phyloP scores from a whole-genome alignment of 257 asterid species.

The Gentiana straminea region DNA sequence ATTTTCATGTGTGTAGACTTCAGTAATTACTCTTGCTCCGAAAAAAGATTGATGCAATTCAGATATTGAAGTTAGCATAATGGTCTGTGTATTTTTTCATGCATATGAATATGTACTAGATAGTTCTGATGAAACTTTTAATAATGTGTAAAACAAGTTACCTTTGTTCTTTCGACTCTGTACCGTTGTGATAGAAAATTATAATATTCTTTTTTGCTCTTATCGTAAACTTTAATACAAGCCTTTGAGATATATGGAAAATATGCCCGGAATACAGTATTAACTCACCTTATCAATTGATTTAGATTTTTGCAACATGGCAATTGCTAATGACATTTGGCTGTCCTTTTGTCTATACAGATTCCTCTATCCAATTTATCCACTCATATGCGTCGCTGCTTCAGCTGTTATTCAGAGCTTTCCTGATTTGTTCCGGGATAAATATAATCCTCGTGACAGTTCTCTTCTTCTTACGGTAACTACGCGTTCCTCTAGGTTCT shows the following conservation, averaged over 20 bases:
- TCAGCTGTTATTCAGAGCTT: constrained; percentile 93
- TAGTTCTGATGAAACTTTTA: too few relatives aligned
- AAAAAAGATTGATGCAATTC: too few relatives aligned
- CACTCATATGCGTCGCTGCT: constrained; percentile 97
- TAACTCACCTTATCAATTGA: constrained; percentile 5
- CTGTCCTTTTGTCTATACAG: constrained; percentile 35
- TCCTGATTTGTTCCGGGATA: constrained; percentile 79
- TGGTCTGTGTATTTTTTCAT: too few relatives aligned
- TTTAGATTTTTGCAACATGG: constrained; percentile 3
- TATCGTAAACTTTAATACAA: background rate
- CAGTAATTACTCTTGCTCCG: too few relatives aligned
- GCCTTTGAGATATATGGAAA: background rate
- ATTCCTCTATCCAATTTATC: constrained; percentile 96
- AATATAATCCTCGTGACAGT: constrained; percentile 41
- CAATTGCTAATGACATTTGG: constrained; percentile 15
- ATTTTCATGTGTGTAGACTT: too few relatives aligned
- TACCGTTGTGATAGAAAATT: background rate
- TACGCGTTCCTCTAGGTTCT: constrained; percentile 4
- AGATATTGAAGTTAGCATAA: too few relatives aligned
- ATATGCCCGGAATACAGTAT: background rate
- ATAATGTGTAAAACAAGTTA: too few relatives aligned
- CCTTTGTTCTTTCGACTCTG: too few relatives aligned
- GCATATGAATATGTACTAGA: too few relatives aligned
- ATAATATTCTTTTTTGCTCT: background rate
- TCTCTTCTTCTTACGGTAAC: constrained; percentile 59